Base-by-base conservation (phyloP, 495 filamentous ascomycete genomes). In the Diplogelasinospora grovesii region DNA sequence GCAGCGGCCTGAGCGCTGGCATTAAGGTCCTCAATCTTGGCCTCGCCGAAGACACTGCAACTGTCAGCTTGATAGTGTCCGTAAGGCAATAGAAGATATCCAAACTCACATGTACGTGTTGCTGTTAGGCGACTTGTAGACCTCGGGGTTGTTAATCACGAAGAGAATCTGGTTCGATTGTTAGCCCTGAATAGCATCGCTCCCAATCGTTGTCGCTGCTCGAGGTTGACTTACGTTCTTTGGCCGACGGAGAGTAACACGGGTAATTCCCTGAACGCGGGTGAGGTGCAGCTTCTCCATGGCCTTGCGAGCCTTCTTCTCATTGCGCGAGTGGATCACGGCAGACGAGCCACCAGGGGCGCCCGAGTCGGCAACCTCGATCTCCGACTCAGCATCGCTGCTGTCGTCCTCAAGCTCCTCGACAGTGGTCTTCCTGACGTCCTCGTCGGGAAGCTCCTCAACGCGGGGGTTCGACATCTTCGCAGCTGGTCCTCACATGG, bases 301-400 rank as follows among this genome's bases (percentile, higher is more conserved):
- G 59, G 87, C 86, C 75, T 97, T 97, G 63, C 93, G 79, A 40
- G 93, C 93, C 78, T 97, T 99, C 83, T 99, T 99, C 83, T 99
- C 93, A 73, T 94, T 94, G 65, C 92, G 86, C 55, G 86, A 94
- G 77, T 97, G 90, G 54, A 97, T 82, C 42, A 86, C 79, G 62
- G 95, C 84, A 30, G 79, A 74, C 50, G 87, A 86, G 59, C 90
- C 90, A 39, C 79, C 83, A 59, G 89, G 88, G 56, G 94, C 81
- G 61, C 73, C 77, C 41, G 69, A 70, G 22, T 81, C 82, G 45
- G 75, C 85, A 44, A 76, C 81, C 54, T 81, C 81, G 35, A 68
- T 68, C 54, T 83, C 82, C 51, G 79, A 93, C 46, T 77, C 74
- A 53, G 86, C 84, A n/a, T n/a, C n/a, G 54, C 83, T 88, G 73